Percentiles rank a stretch among this genome's conserved stretches.
These are phyloP conservation scores for Leptodermis oblonga DNA, from an alignment of 257 asterid genomes.

Conservation along the genomic window DNA sequence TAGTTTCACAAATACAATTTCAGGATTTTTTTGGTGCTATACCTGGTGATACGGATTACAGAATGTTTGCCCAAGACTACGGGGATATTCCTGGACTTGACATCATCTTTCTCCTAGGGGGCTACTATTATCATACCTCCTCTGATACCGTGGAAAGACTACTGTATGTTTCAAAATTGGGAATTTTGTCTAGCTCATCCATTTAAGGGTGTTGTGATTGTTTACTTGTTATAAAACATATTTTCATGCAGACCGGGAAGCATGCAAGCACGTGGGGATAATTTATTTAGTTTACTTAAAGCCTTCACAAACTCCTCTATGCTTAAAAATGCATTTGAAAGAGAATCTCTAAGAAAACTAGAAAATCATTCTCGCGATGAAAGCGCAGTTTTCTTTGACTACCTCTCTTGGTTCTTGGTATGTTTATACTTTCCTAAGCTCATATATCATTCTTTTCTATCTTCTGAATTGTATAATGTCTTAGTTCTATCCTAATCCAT, in stretches of 20 bases:
- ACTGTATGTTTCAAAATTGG: conserved; percentile 76
- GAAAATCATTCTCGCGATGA: conserved; percentile 41
- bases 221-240: conserved; percentile 30
- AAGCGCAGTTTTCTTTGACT: conserved; percentile 71
- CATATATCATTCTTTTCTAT: not conserved
- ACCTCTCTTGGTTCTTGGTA: conserved; percentile 74
- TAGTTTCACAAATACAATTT: conserved; percentile 23
- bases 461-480: not conserved
- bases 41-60: conserved; percentile 98
- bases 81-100: conserved; percentile 99
- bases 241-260: conserved; percentile 82
- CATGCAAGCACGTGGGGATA: conserved; percentile 99
- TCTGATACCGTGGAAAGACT: conserved; percentile 97
- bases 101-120: conserved; percentile 92
- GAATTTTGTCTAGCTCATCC: conserved; percentile 47
- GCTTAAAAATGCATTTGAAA: conserved; percentile 66
- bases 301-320: conserved; percentile 77
- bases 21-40: conserved; percentile 87
- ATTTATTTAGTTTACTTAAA: conserved; percentile 63
- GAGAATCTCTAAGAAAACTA: conserved; percentile 45
- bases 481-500: no score
- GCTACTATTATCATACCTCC: conserved; percentile 92
- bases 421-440: conserved; percentile 20
- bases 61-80: conserved; percentile 83
- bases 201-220: conserved; percentile 19